Conservation (phyloP, 495 filamentous ascomycete genomes). For the Xylaria scruposa region DNA sequence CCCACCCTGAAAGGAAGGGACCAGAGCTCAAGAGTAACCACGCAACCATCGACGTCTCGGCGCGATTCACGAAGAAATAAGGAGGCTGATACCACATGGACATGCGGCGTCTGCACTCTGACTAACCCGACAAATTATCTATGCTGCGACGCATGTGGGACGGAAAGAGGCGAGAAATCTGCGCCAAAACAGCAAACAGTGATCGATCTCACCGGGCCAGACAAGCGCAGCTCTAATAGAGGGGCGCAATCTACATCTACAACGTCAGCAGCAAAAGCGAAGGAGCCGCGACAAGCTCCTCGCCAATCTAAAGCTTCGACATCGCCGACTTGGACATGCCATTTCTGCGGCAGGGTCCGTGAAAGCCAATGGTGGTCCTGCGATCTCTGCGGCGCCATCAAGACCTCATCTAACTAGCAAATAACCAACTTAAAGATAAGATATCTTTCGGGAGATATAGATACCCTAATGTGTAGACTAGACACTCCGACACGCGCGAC, state of each 20-base stretch:
- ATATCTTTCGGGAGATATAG: not conserved
- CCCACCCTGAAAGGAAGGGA: not conserved
- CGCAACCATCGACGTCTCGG: slow-evolving; percentile 13
- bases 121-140: slow-evolving; percentile 74
- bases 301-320: slow-evolving; percentile 44
- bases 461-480: not conserved
- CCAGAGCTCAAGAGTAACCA: not conserved
- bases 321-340: slow-evolving; percentile 72
- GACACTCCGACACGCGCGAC: too few relatives aligned
- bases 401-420: slow-evolving; percentile 43
- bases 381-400: slow-evolving; percentile 70
- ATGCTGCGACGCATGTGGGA: slow-evolving; percentile 79
- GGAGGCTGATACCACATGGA: slow-evolving; percentile 61
- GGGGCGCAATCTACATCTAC: slow-evolving; percentile 27
- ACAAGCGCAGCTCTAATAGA: slow-evolving; percentile 26
- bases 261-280: slow-evolving; percentile 28
- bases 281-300: slow-evolving; percentile 36
- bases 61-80: not conserved
- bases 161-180: slow-evolving; percentile 60
- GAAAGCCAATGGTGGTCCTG: slow-evolving; percentile 83
- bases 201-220: slow-evolving; percentile 42
- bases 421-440: slow-evolving; percentile 52
- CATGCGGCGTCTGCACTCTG: slow-evolving; percentile 82
- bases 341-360: slow-evolving; percentile 68
- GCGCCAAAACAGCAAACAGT: slow-evolving; percentile 30